Base-by-base conservation (phyloP, 177 flowering plant genomes). In the Vitis hybrid region DNA sequence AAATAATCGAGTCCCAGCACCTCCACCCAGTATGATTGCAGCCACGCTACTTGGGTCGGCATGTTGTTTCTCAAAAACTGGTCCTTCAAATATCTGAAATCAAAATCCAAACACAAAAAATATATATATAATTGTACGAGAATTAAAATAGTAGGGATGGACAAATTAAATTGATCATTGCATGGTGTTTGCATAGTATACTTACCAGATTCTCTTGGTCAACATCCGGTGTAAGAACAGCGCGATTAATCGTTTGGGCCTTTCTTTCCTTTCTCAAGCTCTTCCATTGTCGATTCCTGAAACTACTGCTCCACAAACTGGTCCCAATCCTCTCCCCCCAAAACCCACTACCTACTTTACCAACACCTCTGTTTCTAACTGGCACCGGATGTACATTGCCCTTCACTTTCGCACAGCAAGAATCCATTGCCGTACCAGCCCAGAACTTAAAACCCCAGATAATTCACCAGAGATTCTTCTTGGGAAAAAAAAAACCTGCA, bases 61-160 rank as follows among this genome's bases (percentile, higher is more conserved):
- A 57, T 56, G 40, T 30, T 72, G 66, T 49, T 70, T 61, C 56
- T 70, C 77, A 54, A 75, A 83, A 0, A 75, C 0, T 5, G 88
- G 83, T 19, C 78, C 75, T 75, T 81, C 85, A 68, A 83, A 83
- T 62, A 78, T 72, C 94, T 89, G 85, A 56, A 66, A 80, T 56
- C 70, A 67, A 70, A 72, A 63, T 5, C 8, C 52, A 69, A 57
- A 69, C 26, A 60, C 58, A 10, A 56, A 56, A 56, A 56, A 14
- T 56, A 54, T 5, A 14, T 56, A 56, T 5, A 56, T 56, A 17
- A n/a, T 17, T n/a, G 9, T 60, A 60, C 11, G 30, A 60, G 2
- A 60, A 23, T 58, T 14, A 13, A 58, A 17, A 23, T 15, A 58
- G 19, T 11, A 4, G 2, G 18, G 10, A 11, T 18, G 1, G 18